phyloP scores from a whole-genome alignment of 2,329 filamentous ascomycete species.

The Botryotinia convoluta region DNA sequence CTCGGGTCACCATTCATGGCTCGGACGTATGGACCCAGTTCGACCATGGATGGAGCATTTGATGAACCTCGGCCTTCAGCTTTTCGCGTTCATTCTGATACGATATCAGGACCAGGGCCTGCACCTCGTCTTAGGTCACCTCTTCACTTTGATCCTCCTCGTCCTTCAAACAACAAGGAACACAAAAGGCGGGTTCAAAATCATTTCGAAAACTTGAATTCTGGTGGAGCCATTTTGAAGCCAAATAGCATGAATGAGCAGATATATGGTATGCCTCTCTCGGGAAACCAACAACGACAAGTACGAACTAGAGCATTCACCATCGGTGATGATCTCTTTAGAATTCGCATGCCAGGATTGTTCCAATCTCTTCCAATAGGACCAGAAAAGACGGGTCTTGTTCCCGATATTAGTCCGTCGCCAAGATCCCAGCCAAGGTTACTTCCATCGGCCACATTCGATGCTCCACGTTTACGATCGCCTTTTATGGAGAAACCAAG shows the following conservation, averaged over 20 bases:
- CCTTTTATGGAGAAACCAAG: constrained; percentile 55
- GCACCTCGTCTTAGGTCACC: constrained; percentile 33
- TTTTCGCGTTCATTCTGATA: constrained; percentile 24
- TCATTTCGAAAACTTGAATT: constrained; percentile 32
- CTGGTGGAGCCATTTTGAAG: constrained; percentile 30
- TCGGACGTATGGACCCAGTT: constrained; percentile 61
- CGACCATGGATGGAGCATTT: constrained; percentile 33
- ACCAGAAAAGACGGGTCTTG: constrained; percentile 2
- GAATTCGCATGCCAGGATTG: constrained; percentile 26
- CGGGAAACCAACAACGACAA: constrained; percentile 29
- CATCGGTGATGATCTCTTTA: constrained; percentile 36
- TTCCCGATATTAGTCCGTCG: constrained; percentile 4
- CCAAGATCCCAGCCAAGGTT: constrained; percentile 32
- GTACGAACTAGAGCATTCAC: constrained; percentile 38
- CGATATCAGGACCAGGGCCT: constrained; percentile 1
- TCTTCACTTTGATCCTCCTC: constrained; percentile 31
- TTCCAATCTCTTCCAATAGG: constrained; percentile 25
- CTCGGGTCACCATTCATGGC: constrained; percentile 46
- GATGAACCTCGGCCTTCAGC: constrained; percentile 25
- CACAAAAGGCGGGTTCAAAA: constrained; percentile 37
- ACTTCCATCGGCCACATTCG: constrained; percentile 37
- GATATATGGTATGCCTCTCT: constrained; percentile 32
- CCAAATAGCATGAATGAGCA: constrained; percentile 37
- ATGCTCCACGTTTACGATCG: constrained; percentile 52
- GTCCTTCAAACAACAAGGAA: constrained; percentile 31